phyloP scores from a whole-genome alignment of 768 basidiomycete species.

The Rhizopogon sp. region DNA sequence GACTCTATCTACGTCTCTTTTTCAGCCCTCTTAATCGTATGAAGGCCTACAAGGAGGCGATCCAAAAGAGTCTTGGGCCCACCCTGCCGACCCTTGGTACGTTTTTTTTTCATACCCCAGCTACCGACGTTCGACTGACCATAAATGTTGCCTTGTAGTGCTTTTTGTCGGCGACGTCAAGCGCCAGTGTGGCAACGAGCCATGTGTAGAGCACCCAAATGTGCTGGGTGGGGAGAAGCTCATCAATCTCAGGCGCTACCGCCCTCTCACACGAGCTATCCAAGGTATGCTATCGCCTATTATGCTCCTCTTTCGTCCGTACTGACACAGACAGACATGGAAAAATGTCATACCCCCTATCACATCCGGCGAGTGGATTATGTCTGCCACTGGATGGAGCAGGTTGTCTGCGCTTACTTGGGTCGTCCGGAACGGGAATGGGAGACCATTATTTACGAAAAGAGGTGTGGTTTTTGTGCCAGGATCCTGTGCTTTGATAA shows the following conservation, averaged over 20 bases:
- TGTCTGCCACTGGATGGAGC: slow-evolving; percentile 37
- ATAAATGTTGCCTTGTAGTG: slow-evolving; percentile 10
- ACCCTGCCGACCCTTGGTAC: slow-evolving; percentile 16
- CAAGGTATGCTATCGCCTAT: slow-evolving; percentile 24
- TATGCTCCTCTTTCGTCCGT: not conserved
- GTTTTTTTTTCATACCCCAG: not conserved
- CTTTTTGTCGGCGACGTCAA: slow-evolving; percentile 27
- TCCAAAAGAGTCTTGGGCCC: slow-evolving; percentile 23
- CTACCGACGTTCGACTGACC: slow-evolving; percentile 1
- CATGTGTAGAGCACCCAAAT: slow-evolving; percentile 20
- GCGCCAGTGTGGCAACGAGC: slow-evolving; percentile 27
- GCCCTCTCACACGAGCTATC: slow-evolving; percentile 35
- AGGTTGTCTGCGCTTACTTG: slow-evolving; percentile 21
- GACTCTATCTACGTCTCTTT: not conserved
- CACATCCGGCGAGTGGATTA: slow-evolving; percentile 28
- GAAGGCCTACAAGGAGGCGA: slow-evolving; percentile 24
- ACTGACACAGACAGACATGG: slow-evolving; percentile 33
- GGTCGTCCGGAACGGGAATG: slow-evolving; percentile 22
- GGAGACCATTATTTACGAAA: slow-evolving; percentile 21
- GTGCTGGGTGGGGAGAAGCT: slow-evolving; percentile 19
- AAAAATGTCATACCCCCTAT: slow-evolving; percentile 41
- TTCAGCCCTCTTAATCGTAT: slow-evolving; percentile 17
- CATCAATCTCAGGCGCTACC: slow-evolving; percentile 36
- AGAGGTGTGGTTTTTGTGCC: slow-evolving; percentile 17
- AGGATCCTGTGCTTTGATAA: not conserved